Percentiles rank a stretch among this genome's conserved stretches.
Conservation (phyloP, 768 basidiomycete genomes). For the Panus rudis region DNA sequence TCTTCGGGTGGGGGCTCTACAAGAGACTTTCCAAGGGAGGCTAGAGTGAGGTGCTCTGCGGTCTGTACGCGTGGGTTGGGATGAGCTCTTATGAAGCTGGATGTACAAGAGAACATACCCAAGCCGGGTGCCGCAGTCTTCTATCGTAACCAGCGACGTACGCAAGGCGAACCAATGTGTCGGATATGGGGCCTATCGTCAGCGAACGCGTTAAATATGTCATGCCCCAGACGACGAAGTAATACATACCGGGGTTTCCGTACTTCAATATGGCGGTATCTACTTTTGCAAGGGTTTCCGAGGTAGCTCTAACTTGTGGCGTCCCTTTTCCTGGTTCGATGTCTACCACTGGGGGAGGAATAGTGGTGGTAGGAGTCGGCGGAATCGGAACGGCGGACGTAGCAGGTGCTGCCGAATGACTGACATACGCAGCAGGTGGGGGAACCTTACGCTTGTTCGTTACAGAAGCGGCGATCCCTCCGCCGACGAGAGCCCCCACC, state of each 20-base stretch:
- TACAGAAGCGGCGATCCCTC: constrained; percentile 55
- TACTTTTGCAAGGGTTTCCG: constrained; percentile 17
- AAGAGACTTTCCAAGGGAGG: constrained; percentile 54
- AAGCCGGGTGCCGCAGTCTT: constrained; percentile 83
- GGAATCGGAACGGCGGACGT: too few relatives aligned
- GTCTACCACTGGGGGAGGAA: constrained; percentile 37
- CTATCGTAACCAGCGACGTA: constrained; percentile 92
- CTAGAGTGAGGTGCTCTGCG: constrained; percentile 86
- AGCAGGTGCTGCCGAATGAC: too few relatives aligned
- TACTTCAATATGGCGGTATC: constrained; percentile 53
- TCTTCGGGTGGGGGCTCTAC: constrained; percentile 25
- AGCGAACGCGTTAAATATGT: constrained; percentile 1
- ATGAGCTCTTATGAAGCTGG: background rate
- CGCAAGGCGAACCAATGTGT: constrained; percentile 70
- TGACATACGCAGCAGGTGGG: too few relatives aligned
- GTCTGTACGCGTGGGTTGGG: constrained; percentile 46
- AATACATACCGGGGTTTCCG: constrained; percentile 68
- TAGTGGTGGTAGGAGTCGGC: constrained; percentile 11
- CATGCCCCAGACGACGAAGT: background rate
- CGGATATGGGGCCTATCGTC: constrained; percentile 84
- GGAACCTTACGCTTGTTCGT: constrained; percentile 20
- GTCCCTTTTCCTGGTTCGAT: constrained; percentile 38
- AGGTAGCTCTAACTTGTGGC: constrained; percentile 33
- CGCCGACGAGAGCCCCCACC: constrained; percentile 75
- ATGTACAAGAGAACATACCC: constrained; percentile 46